Evolutionary conservation across 768 basidiomycete species (phyloP).

Genomic region (Coprinopsis marcescibilis): DNA sequence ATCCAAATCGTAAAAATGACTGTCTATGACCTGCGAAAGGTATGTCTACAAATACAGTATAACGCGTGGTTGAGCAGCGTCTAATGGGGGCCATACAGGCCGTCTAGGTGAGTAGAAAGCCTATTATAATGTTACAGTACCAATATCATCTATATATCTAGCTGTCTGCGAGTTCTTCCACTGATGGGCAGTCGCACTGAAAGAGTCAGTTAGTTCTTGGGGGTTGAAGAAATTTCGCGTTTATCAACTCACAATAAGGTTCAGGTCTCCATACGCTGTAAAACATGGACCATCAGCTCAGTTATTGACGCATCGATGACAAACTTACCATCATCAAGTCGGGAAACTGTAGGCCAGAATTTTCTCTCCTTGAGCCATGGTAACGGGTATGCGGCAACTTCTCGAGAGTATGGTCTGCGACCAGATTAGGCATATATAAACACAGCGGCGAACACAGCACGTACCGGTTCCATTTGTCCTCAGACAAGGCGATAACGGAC

Average conservation of each 20-base stretch:
- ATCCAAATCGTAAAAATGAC: background rate
- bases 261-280: conserved; percentile 86
- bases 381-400: conserved; percentile 87
- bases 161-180: conserved; percentile 59
- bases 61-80: conserved; percentile 69
- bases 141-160: conserved; percentile 15
- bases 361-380: conserved; percentile 81
- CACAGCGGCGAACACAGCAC: conserved; percentile 16
- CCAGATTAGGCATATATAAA: conserved; percentile 8
- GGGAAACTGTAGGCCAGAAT: conserved; percentile 93
- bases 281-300: conserved; percentile 3
- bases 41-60: conserved; percentile 8
- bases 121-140: conserved; percentile 22
- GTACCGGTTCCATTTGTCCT: conserved; percentile 82
- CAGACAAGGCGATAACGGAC: conserved; percentile 62
- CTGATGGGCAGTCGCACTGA: conserved; percentile 82
- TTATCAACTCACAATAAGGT: conserved; percentile 67
- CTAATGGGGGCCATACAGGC: conserved; percentile 32
- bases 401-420: conserved; percentile 78
- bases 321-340: conserved; percentile 84
- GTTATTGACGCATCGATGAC: background rate
- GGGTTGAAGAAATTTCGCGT: conserved; percentile 1
- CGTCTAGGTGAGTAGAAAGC: conserved; percentile 50
- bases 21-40: no score
- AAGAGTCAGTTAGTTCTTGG: conserved; percentile 8